Evolutionary conservation across 208 protist species (phyloP).

Genomic region (Crithidia sp.): DNA sequence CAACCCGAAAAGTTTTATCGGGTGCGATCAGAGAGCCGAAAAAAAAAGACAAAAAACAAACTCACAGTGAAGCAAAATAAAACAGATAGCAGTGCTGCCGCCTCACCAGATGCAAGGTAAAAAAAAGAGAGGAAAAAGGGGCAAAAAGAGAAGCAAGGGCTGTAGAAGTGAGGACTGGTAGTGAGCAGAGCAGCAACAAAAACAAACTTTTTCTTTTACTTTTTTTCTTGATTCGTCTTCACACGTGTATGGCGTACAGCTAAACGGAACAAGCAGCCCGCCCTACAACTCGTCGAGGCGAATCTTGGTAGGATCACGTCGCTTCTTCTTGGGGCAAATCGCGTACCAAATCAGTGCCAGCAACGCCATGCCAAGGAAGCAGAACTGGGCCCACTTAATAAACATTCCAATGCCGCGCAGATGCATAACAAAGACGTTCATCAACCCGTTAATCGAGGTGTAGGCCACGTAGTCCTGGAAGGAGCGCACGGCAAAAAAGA

Average conservation of each 20-base stretch:
- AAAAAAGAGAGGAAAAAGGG: neutral
- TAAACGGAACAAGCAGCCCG: neutral
- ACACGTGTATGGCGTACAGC: neutral
- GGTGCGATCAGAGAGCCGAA: neutral
- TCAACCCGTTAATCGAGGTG: constrained; percentile 74
- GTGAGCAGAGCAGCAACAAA: neutral
- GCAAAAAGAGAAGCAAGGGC: neutral
- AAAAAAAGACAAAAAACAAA: constrained; percentile 3
- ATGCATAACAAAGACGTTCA: constrained; percentile 78
- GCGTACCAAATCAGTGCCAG: constrained; percentile 61
- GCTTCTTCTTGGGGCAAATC: constrained; percentile 55
- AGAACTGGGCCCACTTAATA: constrained; percentile 76
- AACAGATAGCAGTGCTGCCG: neutral
- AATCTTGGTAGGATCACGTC: constrained; percentile 52
- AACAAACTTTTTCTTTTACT: neutral
- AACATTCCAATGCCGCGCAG: constrained; percentile 73
- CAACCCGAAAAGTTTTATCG: too few species aligned
- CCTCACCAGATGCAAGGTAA: too few species aligned
- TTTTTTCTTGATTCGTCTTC: neutral
- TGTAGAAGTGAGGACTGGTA: too few species aligned
- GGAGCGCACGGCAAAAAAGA: constrained; percentile 87
- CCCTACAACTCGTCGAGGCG: constrained; percentile 35
- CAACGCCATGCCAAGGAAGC: constrained; percentile 61
- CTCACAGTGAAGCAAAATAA: neutral
- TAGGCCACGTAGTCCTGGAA: constrained; percentile 87